phyloP scores from a whole-genome alignment of 768 basidiomycete species.

The Rhizopogon roseolus region DNA sequence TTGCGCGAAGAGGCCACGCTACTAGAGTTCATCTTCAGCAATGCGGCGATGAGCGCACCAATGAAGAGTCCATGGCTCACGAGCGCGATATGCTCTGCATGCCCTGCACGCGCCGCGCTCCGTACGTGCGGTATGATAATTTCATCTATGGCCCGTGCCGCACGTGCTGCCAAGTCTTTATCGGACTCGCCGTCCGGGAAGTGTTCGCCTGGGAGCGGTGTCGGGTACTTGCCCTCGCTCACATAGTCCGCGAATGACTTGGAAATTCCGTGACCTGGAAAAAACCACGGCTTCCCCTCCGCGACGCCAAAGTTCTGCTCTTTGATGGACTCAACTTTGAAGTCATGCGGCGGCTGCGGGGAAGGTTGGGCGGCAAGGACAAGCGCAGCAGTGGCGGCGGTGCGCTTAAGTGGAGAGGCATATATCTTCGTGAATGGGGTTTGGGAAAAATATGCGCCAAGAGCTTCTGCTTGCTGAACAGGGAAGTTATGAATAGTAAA shows the following conservation, averaged over 20 bases:
- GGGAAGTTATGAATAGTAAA: background rate
- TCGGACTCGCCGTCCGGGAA: constrained; percentile 74
- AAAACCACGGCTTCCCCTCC: constrained; percentile 55
- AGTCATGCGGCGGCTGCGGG: constrained; percentile 33
- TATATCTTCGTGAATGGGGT: constrained; percentile 52
- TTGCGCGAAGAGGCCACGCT: constrained; percentile 18
- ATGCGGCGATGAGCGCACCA: constrained; percentile 47
- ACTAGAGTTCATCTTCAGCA: constrained; percentile 40
- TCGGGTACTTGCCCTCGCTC: constrained; percentile 49
- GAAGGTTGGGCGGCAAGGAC: constrained; percentile 44
- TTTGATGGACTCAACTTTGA: constrained; percentile 45
- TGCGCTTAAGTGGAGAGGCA: constrained; percentile 64
- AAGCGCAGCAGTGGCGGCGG: constrained; percentile 55
- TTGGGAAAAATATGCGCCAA: constrained; percentile 47
- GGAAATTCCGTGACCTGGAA: constrained; percentile 9
- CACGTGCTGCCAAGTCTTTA: constrained; percentile 56
- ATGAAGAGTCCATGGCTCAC: constrained; percentile 79
- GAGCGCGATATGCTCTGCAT: constrained; percentile 50
- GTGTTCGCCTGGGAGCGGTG: constrained; percentile 35
- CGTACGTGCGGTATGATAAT: constrained; percentile 50
- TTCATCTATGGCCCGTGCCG: constrained; percentile 44
- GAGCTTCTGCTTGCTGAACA: constrained; percentile 59
- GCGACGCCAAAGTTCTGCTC: constrained; percentile 70
- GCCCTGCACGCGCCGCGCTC: constrained; percentile 34
- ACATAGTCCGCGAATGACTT: constrained; percentile 42